phyloP scores from a whole-genome alignment of 768 basidiomycete genomes.

The Cantharellus anzutake region DNA sequence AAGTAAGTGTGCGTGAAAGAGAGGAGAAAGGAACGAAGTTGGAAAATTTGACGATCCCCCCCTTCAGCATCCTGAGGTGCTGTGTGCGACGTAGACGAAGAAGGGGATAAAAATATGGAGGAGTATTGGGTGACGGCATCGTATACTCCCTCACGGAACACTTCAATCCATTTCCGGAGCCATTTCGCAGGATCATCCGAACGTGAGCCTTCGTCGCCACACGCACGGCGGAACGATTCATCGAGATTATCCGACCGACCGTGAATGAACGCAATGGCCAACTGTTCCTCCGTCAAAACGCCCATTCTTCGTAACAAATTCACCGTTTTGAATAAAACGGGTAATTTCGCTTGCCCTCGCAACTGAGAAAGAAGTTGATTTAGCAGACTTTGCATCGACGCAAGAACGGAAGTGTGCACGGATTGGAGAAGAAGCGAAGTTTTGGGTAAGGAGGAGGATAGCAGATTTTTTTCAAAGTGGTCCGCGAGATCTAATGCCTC shows the following conservation, averaged over 20 bases:
- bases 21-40: slow-evolving; percentile 34
- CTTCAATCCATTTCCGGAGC: slow-evolving; percentile 72
- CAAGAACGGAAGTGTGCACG: slow-evolving; percentile 29
- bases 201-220: slow-evolving; percentile 26
- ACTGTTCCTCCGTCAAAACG: slow-evolving; percentile 42
- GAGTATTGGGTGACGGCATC: slow-evolving; percentile 81
- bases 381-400: slow-evolving; percentile 26
- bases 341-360: slow-evolving; percentile 73
- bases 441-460: slow-evolving; percentile 12
- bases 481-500: slow-evolving; percentile 76
- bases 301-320: slow-evolving; percentile 75
- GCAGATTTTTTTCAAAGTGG: slow-evolving; percentile 36
- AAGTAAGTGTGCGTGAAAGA: slow-evolving; percentile 47
- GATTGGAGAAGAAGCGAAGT: slow-evolving; percentile 26
- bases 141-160: slow-evolving; percentile 83
- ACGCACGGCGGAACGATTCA: slow-evolving; percentile 24
- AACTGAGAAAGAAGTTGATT: slow-evolving; percentile 62
- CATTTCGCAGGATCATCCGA: slow-evolving; percentile 53
- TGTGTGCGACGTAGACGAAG: slow-evolving; percentile 19
- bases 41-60: too few species aligned
- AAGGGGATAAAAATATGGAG: slow-evolving; percentile 62
- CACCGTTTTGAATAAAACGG: slow-evolving; percentile 76
- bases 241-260: slow-evolving; percentile 49
- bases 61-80: too few species aligned
- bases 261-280: slow-evolving; percentile 72